Evolutionary conservation across 75 land plant genomes (phyloP).

Genomic region (Adiantum capillusveneris): DNA sequence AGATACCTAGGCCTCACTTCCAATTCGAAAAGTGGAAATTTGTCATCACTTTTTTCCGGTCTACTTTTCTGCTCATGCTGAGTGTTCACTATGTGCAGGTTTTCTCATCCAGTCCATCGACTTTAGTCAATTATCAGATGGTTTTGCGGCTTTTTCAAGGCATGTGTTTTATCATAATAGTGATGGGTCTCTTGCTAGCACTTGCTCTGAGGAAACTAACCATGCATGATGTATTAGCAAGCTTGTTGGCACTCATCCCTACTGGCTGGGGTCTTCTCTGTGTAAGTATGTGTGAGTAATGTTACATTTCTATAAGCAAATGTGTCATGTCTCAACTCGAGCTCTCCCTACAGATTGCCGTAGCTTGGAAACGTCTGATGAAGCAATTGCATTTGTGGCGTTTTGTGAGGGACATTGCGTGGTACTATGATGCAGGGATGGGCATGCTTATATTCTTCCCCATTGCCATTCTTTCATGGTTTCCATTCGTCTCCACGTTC

Average conservation of each 20-base stretch:
- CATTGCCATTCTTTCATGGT: slow-evolving; percentile 85
- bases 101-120: slow-evolving; percentile 79
- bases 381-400: slow-evolving; percentile 73
- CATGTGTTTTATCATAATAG: slow-evolving; percentile 13
- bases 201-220: too few relatives aligned
- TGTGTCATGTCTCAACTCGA: slow-evolving; percentile 9
- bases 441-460: slow-evolving; percentile 90
- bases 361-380: slow-evolving; percentile 72
- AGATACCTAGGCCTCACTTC: background rate
- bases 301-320: too few relatives aligned
- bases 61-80: background rate
- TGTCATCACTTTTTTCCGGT: too few relatives aligned
- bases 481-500: slow-evolving; percentile 91
- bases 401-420: slow-evolving; percentile 64
- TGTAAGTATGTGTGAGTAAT: too few relatives aligned
- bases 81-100: slow-evolving; percentile 33
- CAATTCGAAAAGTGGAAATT: too few relatives aligned
- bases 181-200: slow-evolving; percentile 4
- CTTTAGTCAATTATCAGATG: slow-evolving; percentile 71
- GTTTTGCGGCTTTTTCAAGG: slow-evolving; percentile 81
- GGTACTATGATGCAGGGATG: slow-evolving; percentile 89
- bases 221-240: slow-evolving; percentile 12
- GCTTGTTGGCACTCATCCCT: slow-evolving; percentile 61
- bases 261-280: slow-evolving; percentile 87
- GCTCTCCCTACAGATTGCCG: slow-evolving; percentile 48